A percentile compares a stretch with the other conserved stretches of the same genome.
Evolutionary conservation across 2,329 filamentous ascomycete species (phyloP).

Genomic region (Truncatella angustata): DNA sequence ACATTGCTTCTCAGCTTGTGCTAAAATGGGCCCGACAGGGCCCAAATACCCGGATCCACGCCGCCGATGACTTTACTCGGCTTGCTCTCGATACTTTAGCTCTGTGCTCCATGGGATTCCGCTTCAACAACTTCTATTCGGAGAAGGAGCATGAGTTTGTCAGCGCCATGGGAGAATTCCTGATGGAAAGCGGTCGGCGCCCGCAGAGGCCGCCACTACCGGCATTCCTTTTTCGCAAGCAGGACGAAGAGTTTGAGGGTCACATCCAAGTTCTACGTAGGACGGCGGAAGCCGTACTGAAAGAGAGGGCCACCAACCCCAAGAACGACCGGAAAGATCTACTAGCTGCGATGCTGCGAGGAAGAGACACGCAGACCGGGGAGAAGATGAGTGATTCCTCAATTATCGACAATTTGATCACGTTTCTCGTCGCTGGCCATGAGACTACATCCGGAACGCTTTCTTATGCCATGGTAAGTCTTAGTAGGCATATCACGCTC

Average conservation of each 20-base stretch:
- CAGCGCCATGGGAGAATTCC: conserved; percentile 62
- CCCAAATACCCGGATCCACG: conserved; percentile 43
- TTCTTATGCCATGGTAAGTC: conserved; percentile 37
- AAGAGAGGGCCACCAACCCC: conserved; percentile 54
- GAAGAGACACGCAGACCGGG: conserved; percentile 65
- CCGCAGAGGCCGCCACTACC: conserved; percentile 45
- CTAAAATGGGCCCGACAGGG: conserved; percentile 51
- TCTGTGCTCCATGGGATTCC: conserved; percentile 55
- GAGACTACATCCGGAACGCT: conserved; percentile 55
- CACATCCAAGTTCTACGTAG: conserved; percentile 52
- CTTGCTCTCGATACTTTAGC: conserved; percentile 64
- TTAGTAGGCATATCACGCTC: neutral
- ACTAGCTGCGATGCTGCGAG: conserved; percentile 67
- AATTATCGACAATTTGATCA: conserved; percentile 67
- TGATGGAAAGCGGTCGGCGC: conserved; percentile 54
- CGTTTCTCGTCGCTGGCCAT: conserved; percentile 37
- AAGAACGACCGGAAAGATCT: conserved; percentile 60
- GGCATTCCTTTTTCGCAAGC: conserved; percentile 47
- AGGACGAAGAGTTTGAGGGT: conserved; percentile 51
- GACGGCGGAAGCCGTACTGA: conserved; percentile 59
- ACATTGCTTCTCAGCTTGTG: conserved; percentile 50
- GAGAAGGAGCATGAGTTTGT: conserved; percentile 70
- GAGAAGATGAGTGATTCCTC: conserved; percentile 60
- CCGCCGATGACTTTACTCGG: conserved; percentile 59
- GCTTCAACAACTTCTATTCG: conserved; percentile 69